Evolutionary conservation across 2,329 filamentous ascomycete genomes (phyloP), one percentile per base, ranked within the genome.

Genomic region (Aspergillus sp.): DNA sequence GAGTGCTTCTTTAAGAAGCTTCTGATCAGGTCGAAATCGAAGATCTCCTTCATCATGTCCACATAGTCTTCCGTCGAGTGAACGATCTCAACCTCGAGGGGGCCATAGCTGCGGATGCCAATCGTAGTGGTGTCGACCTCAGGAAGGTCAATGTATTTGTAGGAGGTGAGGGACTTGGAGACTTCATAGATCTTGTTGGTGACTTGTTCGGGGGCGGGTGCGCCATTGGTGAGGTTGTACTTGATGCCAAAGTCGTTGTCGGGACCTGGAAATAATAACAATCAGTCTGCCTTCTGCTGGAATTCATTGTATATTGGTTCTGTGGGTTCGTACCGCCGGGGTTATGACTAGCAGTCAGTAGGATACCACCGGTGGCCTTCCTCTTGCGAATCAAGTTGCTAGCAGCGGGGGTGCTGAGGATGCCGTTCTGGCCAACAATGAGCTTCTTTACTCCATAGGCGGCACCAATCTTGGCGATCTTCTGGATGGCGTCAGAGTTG

Each of bases 361-460:
- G 83, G 71, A 99, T 99, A 73, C 95, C 95, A 71, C 95, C 95
- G 17, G 95, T 99, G 58, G 95, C 95, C 78, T 95, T 90, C 72
- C 90, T 86, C 80, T 96, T 93, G 69, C 95, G 88, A 74, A 99
- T 99, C 70, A 99, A 79, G 80, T 99, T 92, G 77, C 91, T 96
- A 66, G 95, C 93, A 63, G 95, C 95, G 1, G 95, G 95, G 24
- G 95, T 99, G 67, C 92, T 97, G 71, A 99, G 84, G 72, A 99
- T 98, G 75, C 95, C 95, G 77, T 96, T 83, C 78, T 97, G 93
- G 61, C 95, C 95, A 79, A 99, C 90, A 72, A 99, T 78, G 56
- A 99, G 87, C 87, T 98, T 99, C 90, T 96, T 98, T 73, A 98
- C 95, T 62, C 95, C 95, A 73, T 99, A 98, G 53, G 93, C 95